A percentile compares a stretch with the other conserved stretches of the same genome.
These are phyloP conservation scores for Astrothelium subdiscretum DNA, from an alignment of 495 filamentous ascomycete species.

Conservation along the genomic window DNA sequence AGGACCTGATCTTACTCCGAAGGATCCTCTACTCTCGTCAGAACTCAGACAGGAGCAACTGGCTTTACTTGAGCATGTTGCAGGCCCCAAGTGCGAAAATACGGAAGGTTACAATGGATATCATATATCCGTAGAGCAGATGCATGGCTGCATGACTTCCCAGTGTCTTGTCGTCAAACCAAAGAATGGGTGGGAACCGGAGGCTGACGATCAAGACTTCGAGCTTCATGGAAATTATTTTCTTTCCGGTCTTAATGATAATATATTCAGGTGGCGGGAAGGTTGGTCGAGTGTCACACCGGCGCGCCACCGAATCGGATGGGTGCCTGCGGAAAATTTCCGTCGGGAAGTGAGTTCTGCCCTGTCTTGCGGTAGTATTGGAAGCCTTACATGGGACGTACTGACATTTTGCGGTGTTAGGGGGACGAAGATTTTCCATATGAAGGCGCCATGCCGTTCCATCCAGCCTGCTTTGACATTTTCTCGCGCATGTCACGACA, in stretches of 20 bases:
- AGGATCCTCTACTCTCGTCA: too few species aligned
- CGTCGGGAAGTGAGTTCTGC: neutral
- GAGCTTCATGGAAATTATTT: neutral
- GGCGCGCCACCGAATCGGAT: neutral
- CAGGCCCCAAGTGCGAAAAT: neutral
- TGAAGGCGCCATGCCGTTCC: slow-evolving; percentile 29
- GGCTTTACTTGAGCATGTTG: neutral
- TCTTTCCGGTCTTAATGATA: neutral
- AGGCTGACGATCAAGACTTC: neutral
- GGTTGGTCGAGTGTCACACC: neutral
- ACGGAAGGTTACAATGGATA: neutral
- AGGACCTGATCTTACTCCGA: too few species aligned
- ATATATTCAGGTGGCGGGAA: neutral
- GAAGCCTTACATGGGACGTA: neutral
- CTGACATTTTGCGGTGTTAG: neutral
- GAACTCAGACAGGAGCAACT: too few species aligned
- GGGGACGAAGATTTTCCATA: too few species aligned
- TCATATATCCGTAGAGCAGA: neutral
- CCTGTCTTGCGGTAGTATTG: neutral
- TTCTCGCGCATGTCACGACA: slow-evolving; percentile 19
- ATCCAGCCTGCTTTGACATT: slow-evolving; percentile 30
- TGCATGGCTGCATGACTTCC: neutral
- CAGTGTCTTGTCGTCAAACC: neutral
- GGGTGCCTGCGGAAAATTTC: neutral
- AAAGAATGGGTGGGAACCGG: neutral